These are phyloP conservation scores for Kalanchoe fedtschenkoi DNA, from an alignment of 164 flowering plant species.

Conservation along the genomic window DNA sequence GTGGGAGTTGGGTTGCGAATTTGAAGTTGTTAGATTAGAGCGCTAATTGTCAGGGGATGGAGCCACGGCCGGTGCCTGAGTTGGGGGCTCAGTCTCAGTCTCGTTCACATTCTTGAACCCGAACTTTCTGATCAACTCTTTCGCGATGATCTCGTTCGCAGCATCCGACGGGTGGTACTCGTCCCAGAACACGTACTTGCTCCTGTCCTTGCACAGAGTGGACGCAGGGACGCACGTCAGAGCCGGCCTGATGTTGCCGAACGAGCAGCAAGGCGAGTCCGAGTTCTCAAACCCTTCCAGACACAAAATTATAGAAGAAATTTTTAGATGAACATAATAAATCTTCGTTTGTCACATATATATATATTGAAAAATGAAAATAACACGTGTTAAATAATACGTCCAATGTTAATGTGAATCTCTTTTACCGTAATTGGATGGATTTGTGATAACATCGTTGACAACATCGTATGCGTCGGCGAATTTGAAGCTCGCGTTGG, in stretches of 20 bases:
- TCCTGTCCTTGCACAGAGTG: slow-evolving; percentile 59
- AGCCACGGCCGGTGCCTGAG: background rate
- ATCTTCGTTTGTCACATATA: too few relatives aligned
- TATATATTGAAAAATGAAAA: too few relatives aligned
- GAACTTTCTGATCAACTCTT: slow-evolving; percentile 62
- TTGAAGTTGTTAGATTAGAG: background rate
- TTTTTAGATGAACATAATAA: background rate
- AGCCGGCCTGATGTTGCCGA: slow-evolving; percentile 64
- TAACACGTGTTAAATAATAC: too few relatives aligned
- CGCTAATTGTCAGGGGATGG: background rate
- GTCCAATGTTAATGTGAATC: background rate
- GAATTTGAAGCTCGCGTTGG: slow-evolving; percentile 54
- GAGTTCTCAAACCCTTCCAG: slow-evolving; percentile 62
- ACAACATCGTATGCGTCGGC: slow-evolving; percentile 93
- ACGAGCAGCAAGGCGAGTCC: slow-evolving; percentile 81
- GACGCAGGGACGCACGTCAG: slow-evolving; percentile 80
- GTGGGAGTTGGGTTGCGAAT: background rate
- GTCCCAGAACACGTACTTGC: slow-evolving; percentile 92
- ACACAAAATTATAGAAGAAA: background rate
- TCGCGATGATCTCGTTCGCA: slow-evolving; percentile 75
- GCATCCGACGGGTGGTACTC: slow-evolving; percentile 88
- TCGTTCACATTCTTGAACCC: slow-evolving; percentile 20
- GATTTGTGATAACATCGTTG: slow-evolving; percentile 57
- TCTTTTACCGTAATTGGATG: slow-evolving; percentile 47
- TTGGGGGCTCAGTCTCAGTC: background rate